phyloP scores from a whole-genome alignment of 495 filamentous ascomycete species.

The Aspergillus affinis region DNA sequence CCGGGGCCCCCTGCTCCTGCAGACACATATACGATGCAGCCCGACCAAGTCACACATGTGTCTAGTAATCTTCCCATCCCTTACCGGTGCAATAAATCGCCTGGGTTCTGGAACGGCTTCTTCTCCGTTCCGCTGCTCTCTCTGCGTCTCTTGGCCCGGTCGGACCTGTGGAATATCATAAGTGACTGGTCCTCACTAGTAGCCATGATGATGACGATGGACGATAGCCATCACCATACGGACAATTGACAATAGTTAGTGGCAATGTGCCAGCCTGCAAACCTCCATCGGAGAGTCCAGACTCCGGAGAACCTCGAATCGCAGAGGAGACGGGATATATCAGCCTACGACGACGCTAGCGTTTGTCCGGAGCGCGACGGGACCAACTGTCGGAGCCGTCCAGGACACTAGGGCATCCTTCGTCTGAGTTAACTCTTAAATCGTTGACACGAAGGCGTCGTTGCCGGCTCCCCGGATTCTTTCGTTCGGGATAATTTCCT shows the following conservation, averaged over 20 bases:
- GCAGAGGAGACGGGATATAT: background rate
- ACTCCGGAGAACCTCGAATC: background rate
- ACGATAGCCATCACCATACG: too few species aligned
- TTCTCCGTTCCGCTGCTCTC: background rate
- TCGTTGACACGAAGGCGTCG: background rate
- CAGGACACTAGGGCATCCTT: background rate
- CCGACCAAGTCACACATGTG: conserved; percentile 12
- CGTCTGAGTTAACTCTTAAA: background rate
- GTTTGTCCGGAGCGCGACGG: background rate
- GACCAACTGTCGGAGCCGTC: background rate
- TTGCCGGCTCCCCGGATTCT: background rate
- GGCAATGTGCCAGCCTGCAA: too few species aligned
- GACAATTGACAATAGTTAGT: too few species aligned
- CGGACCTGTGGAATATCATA: conserved; percentile 6
- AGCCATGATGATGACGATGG: background rate
- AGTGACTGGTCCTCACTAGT: conserved; percentile 8
- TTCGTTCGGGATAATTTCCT: too few species aligned
- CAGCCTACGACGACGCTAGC: background rate
- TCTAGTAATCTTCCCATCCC: background rate
- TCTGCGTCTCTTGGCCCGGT: background rate
- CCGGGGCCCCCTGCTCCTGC: conserved; percentile 4
- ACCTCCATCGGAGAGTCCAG: too few species aligned
- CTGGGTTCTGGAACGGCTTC: background rate
- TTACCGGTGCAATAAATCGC: conserved; percentile 1
- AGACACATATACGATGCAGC: conserved; percentile 2